Base-by-base conservation (phyloP, 257 asterid species). In the Nicotiana attenuata region DNA sequence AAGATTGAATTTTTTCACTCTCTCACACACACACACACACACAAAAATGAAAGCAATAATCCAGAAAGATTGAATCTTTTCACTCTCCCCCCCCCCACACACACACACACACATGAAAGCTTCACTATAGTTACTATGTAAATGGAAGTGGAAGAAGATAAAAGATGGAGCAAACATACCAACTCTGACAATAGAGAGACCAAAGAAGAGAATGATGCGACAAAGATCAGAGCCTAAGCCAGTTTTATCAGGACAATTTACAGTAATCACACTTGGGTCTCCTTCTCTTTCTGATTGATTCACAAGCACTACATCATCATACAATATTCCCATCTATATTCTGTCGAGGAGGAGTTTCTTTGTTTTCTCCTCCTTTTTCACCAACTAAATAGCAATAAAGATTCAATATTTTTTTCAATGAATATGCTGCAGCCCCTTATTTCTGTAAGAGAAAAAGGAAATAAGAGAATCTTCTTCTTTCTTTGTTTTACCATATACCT, bases 191-290 rank as follows among this genome's bases (percentile, higher is more conserved):
- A 93, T 86, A 82, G 90, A 84, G 83, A 95, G 94, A 11, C 97
- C 92, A 85, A 95, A 95, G 91, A 88, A 92, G 88, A 95, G 97
- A 66, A 95, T 90, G 81, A 95, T 89, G 73, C 97, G 94, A 87
- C 96, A 95, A 82, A 95, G 96, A 90, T 95, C 98, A 80, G 90
- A 92, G 1, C 97, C 97, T 84, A 95, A 77, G 2, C 98, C 97
- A 86, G 97, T 95, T 86, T 93, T 95, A 85, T 93, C 98, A 0
- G 97, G 97, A 28, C 98, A 95, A 82, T 91, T 95, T 1, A 93
- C 97, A 19, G 98, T 94, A 24, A 94, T 93, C 15, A 91, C 96
- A 86, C 88, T 90, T 7, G 97, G 94, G 19, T 95, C 95, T 13
- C 90, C 96, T 87, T 86, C 92, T 71, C 82, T 85, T 87, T 93